phyloP scores from a whole-genome alignment of 1,284 basidiomycete genomes.

The Schizophyllum amplum region DNA sequence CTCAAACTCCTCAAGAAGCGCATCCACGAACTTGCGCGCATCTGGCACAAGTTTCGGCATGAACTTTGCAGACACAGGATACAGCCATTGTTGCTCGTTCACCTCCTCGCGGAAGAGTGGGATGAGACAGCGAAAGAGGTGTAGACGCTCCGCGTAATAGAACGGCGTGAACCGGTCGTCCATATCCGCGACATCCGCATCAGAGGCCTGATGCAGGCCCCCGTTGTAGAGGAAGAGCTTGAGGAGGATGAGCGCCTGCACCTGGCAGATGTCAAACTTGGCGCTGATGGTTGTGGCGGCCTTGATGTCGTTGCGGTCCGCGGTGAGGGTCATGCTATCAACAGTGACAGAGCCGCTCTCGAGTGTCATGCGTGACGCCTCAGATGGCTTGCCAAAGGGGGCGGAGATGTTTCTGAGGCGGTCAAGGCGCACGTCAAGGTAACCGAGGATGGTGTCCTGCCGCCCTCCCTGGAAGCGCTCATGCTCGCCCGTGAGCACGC shows the following conservation, averaged over 20 bases:
- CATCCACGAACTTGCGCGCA: slow-evolving; percentile 45
- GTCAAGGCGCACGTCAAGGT: slow-evolving; percentile 46
- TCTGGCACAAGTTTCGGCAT: slow-evolving; percentile 58
- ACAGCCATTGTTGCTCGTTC: slow-evolving; percentile 35
- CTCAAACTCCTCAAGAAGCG: slow-evolving; percentile 51
- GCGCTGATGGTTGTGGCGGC: slow-evolving; percentile 45
- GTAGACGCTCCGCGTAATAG: slow-evolving; percentile 74
- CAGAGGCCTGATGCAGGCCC: slow-evolving; percentile 19
- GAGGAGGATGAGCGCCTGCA: slow-evolving; percentile 63
- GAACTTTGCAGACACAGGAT: slow-evolving; percentile 43
- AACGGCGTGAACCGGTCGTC: slow-evolving; percentile 43
- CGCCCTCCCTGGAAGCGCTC: background rate
- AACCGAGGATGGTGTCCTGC: slow-evolving; percentile 20
- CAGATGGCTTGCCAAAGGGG: slow-evolving; percentile 62
- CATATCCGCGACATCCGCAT: background rate
- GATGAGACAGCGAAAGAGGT: slow-evolving; percentile 44
- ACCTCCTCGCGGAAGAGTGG: slow-evolving; percentile 41
- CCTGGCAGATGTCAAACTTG: slow-evolving; percentile 67
- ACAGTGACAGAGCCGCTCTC: slow-evolving; percentile 59
- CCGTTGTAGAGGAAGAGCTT: slow-evolving; percentile 77
- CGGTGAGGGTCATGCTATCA: slow-evolving; percentile 51
- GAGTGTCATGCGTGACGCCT: slow-evolving; percentile 56
- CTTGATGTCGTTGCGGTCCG: slow-evolving; percentile 59
- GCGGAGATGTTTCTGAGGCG: slow-evolving; percentile 47
- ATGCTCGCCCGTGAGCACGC: background rate